Conservation (phyloP, 2,329 filamentous ascomycete genomes). For the Clonostachys chloroleuca region DNA sequence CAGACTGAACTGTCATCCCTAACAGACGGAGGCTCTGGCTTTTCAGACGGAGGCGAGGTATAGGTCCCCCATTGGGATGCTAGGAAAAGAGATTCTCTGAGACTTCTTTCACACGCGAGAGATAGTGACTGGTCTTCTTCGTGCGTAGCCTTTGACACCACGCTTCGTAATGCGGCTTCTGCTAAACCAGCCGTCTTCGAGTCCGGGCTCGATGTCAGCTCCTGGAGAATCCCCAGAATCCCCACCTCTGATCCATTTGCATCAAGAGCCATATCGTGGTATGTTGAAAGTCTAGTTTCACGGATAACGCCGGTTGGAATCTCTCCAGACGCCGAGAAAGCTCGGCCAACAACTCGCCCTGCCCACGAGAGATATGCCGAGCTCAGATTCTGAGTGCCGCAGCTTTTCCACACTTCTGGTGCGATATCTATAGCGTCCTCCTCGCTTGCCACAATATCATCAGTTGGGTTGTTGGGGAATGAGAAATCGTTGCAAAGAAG, state of each 20-base stretch:
- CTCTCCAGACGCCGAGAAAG: constrained; percentile 73
- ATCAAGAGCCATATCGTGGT: constrained; percentile 37
- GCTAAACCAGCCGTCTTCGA: constrained; percentile 53
- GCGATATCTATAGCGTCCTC: constrained; percentile 56
- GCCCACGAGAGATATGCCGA: constrained; percentile 79
- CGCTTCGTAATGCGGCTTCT: constrained; percentile 53
- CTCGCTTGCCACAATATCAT: constrained; percentile 69
- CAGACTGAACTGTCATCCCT: constrained; percentile 16
- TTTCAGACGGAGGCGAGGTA: constrained; percentile 50
- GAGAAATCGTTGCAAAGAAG: constrained; percentile 75
- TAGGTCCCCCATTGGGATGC: constrained; percentile 56
- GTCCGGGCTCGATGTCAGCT: constrained; percentile 54
- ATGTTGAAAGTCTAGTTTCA: constrained; percentile 53
- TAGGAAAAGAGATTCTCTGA: constrained; percentile 44
- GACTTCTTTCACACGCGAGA: constrained; percentile 43
- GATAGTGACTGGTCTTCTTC: constrained; percentile 41
- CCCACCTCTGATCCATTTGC: constrained; percentile 57
- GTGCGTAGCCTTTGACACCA: constrained; percentile 48
- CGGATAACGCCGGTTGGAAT: constrained; percentile 56
- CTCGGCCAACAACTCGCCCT: constrained; percentile 76
- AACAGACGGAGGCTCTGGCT: background rate
- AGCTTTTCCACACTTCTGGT: constrained; percentile 71
- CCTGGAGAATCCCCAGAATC: constrained; percentile 57
- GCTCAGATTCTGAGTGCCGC: constrained; percentile 58
- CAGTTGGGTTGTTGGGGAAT: constrained; percentile 30